Evolutionary conservation across 2,329 filamentous ascomycete genomes (phyloP).

Genomic region (Bipolaris cookei): DNA sequence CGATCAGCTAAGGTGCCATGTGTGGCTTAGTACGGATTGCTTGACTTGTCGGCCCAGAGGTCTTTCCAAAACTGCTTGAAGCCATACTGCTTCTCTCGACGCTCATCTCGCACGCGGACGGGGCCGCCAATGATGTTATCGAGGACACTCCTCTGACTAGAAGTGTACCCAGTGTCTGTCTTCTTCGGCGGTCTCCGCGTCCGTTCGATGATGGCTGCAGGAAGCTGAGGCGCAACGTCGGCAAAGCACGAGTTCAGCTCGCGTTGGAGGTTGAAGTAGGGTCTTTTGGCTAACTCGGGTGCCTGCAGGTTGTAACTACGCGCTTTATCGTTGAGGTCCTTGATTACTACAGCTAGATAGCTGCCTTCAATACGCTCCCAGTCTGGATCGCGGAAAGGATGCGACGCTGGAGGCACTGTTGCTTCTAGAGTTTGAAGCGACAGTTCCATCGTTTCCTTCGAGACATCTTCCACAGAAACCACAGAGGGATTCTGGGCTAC

Average conservation of each 20-base stretch:
- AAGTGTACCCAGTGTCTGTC: constrained; percentile 45
- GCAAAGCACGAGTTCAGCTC: constrained; percentile 83
- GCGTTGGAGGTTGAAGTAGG: constrained; percentile 83
- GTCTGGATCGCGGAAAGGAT: constrained; percentile 76
- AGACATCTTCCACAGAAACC: constrained; percentile 5
- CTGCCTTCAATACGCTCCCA: constrained; percentile 76
- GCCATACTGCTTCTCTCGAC: constrained; percentile 75
- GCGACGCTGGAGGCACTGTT: constrained; percentile 48
- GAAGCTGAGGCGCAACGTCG: constrained; percentile 79
- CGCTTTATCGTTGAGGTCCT: constrained; percentile 77
- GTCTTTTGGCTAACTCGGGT: constrained; percentile 88
- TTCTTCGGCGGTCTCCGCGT: constrained; percentile 59
- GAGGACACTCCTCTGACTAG: constrained; percentile 61
- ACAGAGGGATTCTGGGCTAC: not conserved
- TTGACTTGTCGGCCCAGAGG: constrained; percentile 59
- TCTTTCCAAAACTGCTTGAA: constrained; percentile 90
- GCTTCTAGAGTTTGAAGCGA: constrained; percentile 11
- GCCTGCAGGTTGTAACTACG: constrained; percentile 95
- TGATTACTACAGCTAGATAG: constrained; percentile 78
- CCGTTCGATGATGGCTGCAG: constrained; percentile 73
- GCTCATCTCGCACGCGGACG: constrained; percentile 74
- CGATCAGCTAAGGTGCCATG: constrained; percentile 1
- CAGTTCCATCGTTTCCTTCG: constrained; percentile 26
- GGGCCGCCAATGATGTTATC: constrained; percentile 64
- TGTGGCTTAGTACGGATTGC: constrained; percentile 11